Evolutionary conservation across 140 eudicot species (phyloP), one percentile per base, ranked within the genome.

Genomic region (Flaveria floridana): DNA sequence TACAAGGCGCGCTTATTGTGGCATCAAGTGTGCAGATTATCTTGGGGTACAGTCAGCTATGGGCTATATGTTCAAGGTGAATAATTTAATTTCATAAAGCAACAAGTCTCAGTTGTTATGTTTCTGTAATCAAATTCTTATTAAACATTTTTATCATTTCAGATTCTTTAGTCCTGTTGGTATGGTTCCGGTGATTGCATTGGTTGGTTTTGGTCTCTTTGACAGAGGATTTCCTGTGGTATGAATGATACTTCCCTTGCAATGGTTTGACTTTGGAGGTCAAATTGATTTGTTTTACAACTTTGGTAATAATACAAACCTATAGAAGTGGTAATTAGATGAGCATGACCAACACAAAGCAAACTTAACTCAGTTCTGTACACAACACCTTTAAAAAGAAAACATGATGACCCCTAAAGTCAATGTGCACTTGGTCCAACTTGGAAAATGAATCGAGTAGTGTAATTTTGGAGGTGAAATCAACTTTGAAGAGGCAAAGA

Each of bases 221-320:
- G 99, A 95, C 76, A 85, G 92, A 82, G 99, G 99, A 67, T 95
- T 95, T 76, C 97, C 99, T 3, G 90, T 88, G 95, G 99, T 95
- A 86, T 10, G 88, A 34, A 48, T 48, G 55, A 47, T 25, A 76
- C 55, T 73, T 77, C 34, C 66, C 68, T 72, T 25, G 50, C 41
- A 37, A 58, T 10, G 13, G 56, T 76, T 53, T 75, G 71, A 65
- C 58, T 72, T 52, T 65, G 10, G 12, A 59, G 2, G 41, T 75
- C 72, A 61, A 55, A 67, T 26, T 15, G 30, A 51, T 63, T 52
- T 28, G 20, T 48, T 39, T 76, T 75, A 34, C 21, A 25, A 50
- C 47, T 56, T 20, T 21, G 23, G 46, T 26, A n/a, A 70, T 63
- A 6, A 12, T 72, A 6, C 76, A 67, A 67, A 15, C 61, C 39